Evolutionary conservation across 2,329 filamentous ascomycete genomes (phyloP).

Genomic region (Aspergillus sp.): DNA sequence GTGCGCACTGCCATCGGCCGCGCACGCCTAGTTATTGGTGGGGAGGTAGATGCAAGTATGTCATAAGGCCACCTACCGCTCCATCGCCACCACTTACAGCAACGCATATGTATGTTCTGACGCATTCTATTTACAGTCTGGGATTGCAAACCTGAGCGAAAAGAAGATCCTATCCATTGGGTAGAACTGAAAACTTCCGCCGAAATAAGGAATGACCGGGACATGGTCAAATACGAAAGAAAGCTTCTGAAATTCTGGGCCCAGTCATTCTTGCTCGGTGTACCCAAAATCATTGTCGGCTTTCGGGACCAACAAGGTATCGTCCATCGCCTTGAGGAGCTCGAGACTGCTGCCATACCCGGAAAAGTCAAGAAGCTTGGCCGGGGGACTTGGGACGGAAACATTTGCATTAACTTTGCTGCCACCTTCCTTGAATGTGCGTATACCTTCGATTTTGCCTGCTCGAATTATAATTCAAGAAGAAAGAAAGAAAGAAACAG

Average conservation of each 20-base stretch:
- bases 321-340: constrained; percentile 71
- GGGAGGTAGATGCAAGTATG: constrained; percentile 87
- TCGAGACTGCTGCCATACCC: constrained; percentile 78
- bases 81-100: not conserved
- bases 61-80: constrained; percentile 12
- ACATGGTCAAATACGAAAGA: constrained; percentile 76
- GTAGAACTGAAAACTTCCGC: constrained; percentile 92
- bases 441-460: constrained; percentile 28
- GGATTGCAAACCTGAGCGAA: constrained; percentile 72
- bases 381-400: constrained; percentile 79
- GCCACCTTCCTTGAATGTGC: constrained; percentile 74
- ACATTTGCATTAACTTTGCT: constrained; percentile 90
- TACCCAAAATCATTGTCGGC: constrained; percentile 88
- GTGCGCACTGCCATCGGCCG: constrained; percentile 84
- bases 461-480: too few relatives aligned
- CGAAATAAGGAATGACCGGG: constrained; percentile 67
- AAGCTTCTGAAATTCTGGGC: constrained; percentile 97
- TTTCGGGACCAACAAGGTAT: constrained; percentile 76
- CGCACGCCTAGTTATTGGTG: constrained; percentile 74
- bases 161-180: constrained; percentile 77
- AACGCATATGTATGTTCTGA: not conserved
- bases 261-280: constrained; percentile 90
- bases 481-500: not conserved
- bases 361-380: constrained; percentile 68
- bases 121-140: constrained; percentile 59